phyloP scores from a whole-genome alignment of 768 basidiomycete species.

The Terana coerulea region DNA sequence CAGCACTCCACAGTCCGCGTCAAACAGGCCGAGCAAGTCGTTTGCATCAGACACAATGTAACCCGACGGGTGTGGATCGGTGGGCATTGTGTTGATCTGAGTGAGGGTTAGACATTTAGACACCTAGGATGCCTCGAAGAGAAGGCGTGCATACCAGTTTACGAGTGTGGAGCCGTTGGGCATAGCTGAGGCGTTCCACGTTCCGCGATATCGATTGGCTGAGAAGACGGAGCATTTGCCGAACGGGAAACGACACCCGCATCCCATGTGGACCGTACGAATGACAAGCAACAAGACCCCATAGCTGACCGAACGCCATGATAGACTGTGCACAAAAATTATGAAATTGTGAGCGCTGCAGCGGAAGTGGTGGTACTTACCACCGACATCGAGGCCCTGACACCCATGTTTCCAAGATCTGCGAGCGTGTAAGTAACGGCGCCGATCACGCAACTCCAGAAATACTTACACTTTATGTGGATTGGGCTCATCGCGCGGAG shows the following conservation, averaged over 20 bases:
- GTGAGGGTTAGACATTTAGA: neutral
- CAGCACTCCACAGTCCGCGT: constrained; percentile 71
- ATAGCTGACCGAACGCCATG: constrained; percentile 72
- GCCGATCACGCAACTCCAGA: constrained; percentile 5
- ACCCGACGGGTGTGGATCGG: constrained; percentile 65
- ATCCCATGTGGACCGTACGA: constrained; percentile 76
- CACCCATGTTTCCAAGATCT: constrained; percentile 81
- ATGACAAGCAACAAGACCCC: constrained; percentile 80
- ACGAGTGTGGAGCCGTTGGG: constrained; percentile 67
- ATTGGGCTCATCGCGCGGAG: constrained; percentile 88
- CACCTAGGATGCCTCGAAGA: neutral
- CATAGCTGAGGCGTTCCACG: constrained; percentile 75
- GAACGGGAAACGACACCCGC: constrained; percentile 80
- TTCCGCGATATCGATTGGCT: constrained; percentile 79
- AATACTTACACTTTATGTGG: constrained; percentile 64
- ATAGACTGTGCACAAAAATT: constrained; percentile 49
- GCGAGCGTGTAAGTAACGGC: constrained; percentile 3
- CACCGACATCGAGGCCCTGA: constrained; percentile 83
- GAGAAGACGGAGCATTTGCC: constrained; percentile 76
- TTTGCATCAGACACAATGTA: constrained; percentile 81
- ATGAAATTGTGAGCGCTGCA: neutral
- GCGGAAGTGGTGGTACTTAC: constrained; percentile 35
- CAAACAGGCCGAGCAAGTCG: constrained; percentile 73
- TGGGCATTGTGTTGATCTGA: constrained; percentile 69
- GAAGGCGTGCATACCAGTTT: constrained; percentile 54